Conservation (phyloP, 2,329 filamentous ascomycete genomes). For the Nigrospora osmanthi region DNA sequence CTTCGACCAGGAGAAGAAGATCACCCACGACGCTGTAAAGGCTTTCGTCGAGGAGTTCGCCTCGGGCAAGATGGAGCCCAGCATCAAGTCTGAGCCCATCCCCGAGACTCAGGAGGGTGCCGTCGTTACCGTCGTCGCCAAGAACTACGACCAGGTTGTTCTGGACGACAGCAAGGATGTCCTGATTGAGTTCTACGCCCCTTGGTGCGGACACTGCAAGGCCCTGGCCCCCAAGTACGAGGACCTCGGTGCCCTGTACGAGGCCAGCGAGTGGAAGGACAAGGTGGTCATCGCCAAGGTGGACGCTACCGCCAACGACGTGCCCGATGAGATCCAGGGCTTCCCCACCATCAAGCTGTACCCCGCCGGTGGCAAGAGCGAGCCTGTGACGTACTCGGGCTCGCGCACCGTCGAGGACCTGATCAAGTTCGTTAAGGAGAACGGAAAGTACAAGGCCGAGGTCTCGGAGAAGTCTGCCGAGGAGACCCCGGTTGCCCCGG, state of each 20-base stretch:
- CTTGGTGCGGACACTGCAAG: conserved; percentile 99
- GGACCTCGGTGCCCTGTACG: conserved; percentile 73
- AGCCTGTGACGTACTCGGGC: conserved; percentile 80
- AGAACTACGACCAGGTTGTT: conserved; percentile 88
- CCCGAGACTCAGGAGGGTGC: conserved; percentile 88
- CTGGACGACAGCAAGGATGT: conserved; percentile 95
- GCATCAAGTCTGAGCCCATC: conserved; percentile 96
- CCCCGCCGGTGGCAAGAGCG: conserved; percentile 80
- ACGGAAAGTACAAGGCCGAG: conserved; percentile 80
- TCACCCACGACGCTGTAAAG: conserved; percentile 64
- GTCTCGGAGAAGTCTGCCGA: conserved; percentile 49
- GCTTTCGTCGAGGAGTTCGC: conserved; percentile 81
- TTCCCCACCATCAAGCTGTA: conserved; percentile 99
- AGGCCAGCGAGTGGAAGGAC: conserved; percentile 69
- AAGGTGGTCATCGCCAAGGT: conserved; percentile 95
- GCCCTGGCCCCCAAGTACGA: conserved; percentile 95
- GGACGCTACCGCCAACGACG: conserved; percentile 91
- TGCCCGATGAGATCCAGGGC: conserved; percentile 91
- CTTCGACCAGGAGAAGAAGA: conserved; percentile 74
- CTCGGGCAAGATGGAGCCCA: conserved; percentile 83
- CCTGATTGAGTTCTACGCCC: conserved; percentile 95
- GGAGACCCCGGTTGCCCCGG: conserved; percentile 42
- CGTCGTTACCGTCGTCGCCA: conserved; percentile 82
- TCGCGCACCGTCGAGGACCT: conserved; percentile 87
- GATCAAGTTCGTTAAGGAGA: conserved; percentile 86